Evolutionary conservation across 2,329 filamentous ascomycete genomes (phyloP).

Genomic region (Colletotrichum orbiculare): DNA sequence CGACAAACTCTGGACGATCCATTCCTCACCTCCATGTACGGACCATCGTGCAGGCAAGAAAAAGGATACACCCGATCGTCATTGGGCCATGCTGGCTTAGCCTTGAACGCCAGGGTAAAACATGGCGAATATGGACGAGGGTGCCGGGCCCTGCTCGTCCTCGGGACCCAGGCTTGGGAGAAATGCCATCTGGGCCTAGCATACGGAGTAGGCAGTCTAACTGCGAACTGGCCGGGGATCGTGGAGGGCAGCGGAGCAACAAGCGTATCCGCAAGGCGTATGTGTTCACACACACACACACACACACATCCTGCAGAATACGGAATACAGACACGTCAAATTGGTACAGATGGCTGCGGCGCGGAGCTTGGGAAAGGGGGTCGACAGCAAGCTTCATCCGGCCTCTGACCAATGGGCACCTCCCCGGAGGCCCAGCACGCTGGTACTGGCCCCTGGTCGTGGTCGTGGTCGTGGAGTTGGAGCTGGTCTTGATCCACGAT

Average conservation of each 20-base stretch:
- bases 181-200: constrained; percentile 26
- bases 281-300: too few relatives aligned
- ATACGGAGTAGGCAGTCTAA: too few relatives aligned
- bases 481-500: too few relatives aligned
- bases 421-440: constrained; percentile 32
- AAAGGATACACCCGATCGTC: constrained; percentile 20
- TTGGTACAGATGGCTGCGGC: constrained; percentile 3
- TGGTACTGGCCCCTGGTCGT: constrained; percentile 5
- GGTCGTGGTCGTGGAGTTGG: too few relatives aligned
- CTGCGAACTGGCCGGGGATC: constrained; percentile 1
- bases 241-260: not conserved
- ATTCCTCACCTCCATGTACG: constrained; percentile 28
- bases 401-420: constrained; percentile 24
- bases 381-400: constrained; percentile 19
- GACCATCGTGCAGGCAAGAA: constrained; percentile 21
- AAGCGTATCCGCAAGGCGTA: too few relatives aligned
- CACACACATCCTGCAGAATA: too few relatives aligned
- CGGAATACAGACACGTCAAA: too few relatives aligned
- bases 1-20: constrained; percentile 24
- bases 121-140: constrained; percentile 31
- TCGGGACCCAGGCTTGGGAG: not conserved
- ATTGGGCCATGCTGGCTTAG: constrained; percentile 29
- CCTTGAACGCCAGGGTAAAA: constrained; percentile 30
- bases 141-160: constrained; percentile 14
- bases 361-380: constrained; percentile 14